Percentiles rank a stretch among this genome's conserved stretches.
These are phyloP conservation scores for Rhazya stricta DNA, from an alignment of 257 asterid species.

Conservation along the genomic window DNA sequence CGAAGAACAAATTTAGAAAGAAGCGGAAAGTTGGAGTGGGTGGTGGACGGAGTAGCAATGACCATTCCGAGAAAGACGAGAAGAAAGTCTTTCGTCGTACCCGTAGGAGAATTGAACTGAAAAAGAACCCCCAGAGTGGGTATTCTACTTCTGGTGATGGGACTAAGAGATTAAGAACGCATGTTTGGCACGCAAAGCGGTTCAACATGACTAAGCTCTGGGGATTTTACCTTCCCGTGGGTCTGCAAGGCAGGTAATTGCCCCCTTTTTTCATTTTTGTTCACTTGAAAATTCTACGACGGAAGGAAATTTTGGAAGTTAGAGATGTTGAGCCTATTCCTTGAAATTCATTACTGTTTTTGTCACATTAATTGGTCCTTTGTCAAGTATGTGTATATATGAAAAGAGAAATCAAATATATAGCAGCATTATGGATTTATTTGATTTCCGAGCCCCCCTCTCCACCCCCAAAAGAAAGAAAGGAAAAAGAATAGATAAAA, in stretches of 20 bases:
- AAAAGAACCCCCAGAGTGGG: slow-evolving; percentile 51
- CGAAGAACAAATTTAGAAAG: slow-evolving; percentile 42
- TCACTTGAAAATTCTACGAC: background rate
- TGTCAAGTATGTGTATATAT: background rate
- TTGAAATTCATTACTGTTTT: background rate
- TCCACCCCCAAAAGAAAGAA: background rate
- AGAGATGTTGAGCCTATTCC: background rate
- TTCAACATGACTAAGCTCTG: slow-evolving; percentile 69
- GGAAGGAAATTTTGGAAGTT: background rate
- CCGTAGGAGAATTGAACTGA: slow-evolving; percentile 65
- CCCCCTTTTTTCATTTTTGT: background rate
- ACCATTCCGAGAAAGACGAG: slow-evolving; percentile 26
- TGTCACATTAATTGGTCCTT: no score
- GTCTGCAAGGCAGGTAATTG: slow-evolving; percentile 72
- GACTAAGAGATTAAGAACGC: slow-evolving; percentile 79
- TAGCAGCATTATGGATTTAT: background rate
- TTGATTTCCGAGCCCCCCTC: background rate
- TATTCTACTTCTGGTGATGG: slow-evolving; percentile 77
- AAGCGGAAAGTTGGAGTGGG: slow-evolving; percentile 30
- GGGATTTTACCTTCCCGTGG: slow-evolving; percentile 82
- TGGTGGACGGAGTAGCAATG: slow-evolving; percentile 18
- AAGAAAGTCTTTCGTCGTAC: slow-evolving; percentile 50
- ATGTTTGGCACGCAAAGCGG: slow-evolving; percentile 93
- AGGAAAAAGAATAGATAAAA: background rate
- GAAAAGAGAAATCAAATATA: background rate